Conservation (phyloP, 495 filamentous ascomycete species). For the Trypethelium eluteriae region DNA sequence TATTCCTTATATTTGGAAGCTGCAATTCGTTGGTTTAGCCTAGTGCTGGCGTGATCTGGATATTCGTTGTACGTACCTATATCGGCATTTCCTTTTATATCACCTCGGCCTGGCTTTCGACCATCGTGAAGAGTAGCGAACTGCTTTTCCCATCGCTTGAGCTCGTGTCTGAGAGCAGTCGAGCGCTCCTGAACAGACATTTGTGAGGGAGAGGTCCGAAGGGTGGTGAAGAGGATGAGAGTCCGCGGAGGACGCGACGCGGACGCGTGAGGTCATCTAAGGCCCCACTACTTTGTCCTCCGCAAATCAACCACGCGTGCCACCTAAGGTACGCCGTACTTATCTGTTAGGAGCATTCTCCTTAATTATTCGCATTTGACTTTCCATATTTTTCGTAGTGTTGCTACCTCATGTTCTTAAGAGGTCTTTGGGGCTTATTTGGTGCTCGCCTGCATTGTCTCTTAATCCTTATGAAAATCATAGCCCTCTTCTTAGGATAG, state of each 20-base stretch:
- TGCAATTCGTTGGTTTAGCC: conserved; percentile 29
- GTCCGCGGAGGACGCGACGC: background rate
- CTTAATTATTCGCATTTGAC: too few species aligned
- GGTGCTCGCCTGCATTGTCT: too few species aligned
- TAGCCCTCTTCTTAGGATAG: background rate
- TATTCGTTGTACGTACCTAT: conserved; percentile 54
- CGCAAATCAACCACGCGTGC: too few species aligned
- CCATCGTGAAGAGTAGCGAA: conserved; percentile 65
- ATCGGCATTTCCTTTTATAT: conserved; percentile 75
- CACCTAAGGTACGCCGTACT: too few species aligned
- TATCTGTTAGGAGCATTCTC: too few species aligned
- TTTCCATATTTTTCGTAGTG: too few species aligned
- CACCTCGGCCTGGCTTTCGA: conserved; percentile 68
- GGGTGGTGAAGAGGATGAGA: too few species aligned
- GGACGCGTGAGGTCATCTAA: conserved; percentile 3
- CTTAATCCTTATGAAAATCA: too few species aligned
- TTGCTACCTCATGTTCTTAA: too few species aligned
- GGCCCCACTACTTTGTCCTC: background rate
- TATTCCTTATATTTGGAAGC: conserved; percentile 91
- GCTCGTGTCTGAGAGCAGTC: conserved; percentile 40
- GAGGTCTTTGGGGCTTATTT: too few species aligned
- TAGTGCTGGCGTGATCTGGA: conserved; percentile 11
- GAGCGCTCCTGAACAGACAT: background rate
- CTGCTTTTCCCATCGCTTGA: conserved; percentile 79
- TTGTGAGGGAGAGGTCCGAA: background rate